Evolutionary conservation across 495 filamentous ascomycete genomes (phyloP), one percentile per base, ranked within the genome.

Genomic region (Penicillium goetzii): DNA sequence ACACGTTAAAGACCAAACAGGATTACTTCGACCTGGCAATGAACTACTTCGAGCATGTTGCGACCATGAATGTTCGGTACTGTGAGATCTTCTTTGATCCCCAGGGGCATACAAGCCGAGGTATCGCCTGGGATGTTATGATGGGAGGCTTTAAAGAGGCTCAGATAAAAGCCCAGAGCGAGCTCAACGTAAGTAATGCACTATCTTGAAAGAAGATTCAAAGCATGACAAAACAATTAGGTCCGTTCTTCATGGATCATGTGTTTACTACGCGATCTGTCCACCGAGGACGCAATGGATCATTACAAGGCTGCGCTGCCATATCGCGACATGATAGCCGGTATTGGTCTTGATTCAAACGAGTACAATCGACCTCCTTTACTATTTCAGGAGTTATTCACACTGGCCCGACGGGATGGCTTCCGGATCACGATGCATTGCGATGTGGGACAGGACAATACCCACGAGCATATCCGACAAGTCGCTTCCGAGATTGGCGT

Each of bases 61-160:
- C 52, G 4, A 15, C 19, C 50, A 58, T 58, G 60, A 58, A 63
- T 49, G 60, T 58, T 40, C 54, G 60, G 34, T 58, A 63, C 25
- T 63, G 60, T 19, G 60, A 63, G 40, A 28, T 58, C 25, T 63
- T 63, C 34, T 36, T 36, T 36, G 34, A 36, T 36, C 34, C 34
- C 12, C 34, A 36, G 34, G 34, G 34, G 34, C 34, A 36, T 36
- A 36, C 34, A 12, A 36, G 34, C 34, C 34, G 34, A 14, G 34
- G 34, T 36, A 36, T 36, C 34, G 10, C 34, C 34, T 36, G 34
- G 34, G 34, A 36, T 14, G 34, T 36, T 36, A 36, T 36, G 34
- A 36, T 36, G 34, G 34, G 34, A 36, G 34, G 34, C 34, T 36
- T 36, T 14, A 36, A 36, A 36, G 34, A 36, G 34, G 34, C 34